Conservation (phyloP, 2,329 filamentous ascomycete species). For the Ascosphaera acerosa region DNA sequence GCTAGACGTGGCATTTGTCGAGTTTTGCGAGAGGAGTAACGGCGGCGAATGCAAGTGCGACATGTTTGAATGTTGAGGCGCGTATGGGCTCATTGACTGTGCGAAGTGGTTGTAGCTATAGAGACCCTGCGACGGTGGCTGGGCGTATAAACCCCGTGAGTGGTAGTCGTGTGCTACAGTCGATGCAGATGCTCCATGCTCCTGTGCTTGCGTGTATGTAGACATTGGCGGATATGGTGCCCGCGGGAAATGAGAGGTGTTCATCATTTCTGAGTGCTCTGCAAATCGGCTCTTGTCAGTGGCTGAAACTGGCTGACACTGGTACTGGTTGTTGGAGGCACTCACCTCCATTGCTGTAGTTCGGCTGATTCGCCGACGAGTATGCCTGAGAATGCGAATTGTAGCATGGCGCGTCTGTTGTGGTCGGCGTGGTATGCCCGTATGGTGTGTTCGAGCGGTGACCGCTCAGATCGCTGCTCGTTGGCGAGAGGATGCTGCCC, state of each 20-base stretch:
- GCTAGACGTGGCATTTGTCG: conserved; percentile 12
- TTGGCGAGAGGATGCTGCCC: not conserved
- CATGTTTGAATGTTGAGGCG: conserved; percentile 26
- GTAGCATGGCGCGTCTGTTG: conserved; percentile 40
- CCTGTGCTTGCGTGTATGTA: conserved; percentile 86
- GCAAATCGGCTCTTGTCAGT: conserved; percentile 26
- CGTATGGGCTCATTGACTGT: conserved; percentile 28
- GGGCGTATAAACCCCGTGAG: conserved; percentile 55
- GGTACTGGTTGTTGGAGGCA: conserved; percentile 28
- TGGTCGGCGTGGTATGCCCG: not conserved
- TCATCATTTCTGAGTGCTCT: conserved; percentile 50
- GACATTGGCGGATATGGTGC: conserved; percentile 68
- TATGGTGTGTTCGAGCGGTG: not conserved
- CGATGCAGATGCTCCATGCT: conserved; percentile 77
- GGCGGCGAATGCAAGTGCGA: conserved; percentile 29
- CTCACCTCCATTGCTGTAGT: conserved; percentile 26
- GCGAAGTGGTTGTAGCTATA: conserved; percentile 43
- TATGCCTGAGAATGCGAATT: conserved; percentile 60
- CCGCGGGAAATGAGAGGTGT: conserved; percentile 38
- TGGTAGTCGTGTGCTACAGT: conserved; percentile 75
- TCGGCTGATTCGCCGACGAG: conserved; percentile 54
- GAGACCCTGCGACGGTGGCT: conserved; percentile 61
- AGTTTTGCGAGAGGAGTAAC: conserved; percentile 29
- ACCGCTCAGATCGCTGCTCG: not conserved
- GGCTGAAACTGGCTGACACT: conserved; percentile 26